Conservation (phyloP, 1,284 basidiomycete species). For the Ustilago hordei region DNA sequence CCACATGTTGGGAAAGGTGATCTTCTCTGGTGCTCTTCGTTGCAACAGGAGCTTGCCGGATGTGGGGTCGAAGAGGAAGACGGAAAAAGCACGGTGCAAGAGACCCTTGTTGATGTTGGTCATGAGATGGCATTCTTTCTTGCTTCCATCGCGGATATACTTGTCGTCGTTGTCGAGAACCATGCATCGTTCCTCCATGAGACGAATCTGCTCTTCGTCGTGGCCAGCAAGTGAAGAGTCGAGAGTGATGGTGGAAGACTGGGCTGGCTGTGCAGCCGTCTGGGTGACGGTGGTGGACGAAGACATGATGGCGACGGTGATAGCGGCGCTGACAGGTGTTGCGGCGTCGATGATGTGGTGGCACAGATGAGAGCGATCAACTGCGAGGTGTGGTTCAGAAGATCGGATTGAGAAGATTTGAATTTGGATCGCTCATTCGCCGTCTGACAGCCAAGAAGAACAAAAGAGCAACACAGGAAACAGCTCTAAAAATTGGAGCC, state of each 20-base stretch:
- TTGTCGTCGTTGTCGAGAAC: constrained; percentile 90
- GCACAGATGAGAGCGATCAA: not conserved
- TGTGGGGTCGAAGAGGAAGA: constrained; percentile 92
- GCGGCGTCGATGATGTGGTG: constrained; percentile 2
- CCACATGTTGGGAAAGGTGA: constrained; percentile 99
- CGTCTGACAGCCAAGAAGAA: not conserved
- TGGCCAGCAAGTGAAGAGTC: constrained; percentile 63
- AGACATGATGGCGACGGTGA: constrained; percentile 17
- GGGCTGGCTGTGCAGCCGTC: constrained; percentile 20
- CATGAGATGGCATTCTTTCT: constrained; percentile 99
- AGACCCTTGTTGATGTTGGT: constrained; percentile 94
- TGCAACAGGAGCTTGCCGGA: constrained; percentile 96
- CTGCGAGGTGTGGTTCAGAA: not conserved
- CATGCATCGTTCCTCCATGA: constrained; percentile 99
- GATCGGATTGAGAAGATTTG: constrained; percentile 9
- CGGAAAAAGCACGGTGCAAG: constrained; percentile 97
- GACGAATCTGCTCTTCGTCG: constrained; percentile 73
- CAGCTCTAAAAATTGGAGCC: constrained; percentile 4
- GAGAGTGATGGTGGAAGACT: constrained; percentile 32
- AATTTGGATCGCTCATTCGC: not conserved
- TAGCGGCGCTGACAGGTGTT: not conserved
- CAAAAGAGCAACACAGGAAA: constrained; percentile 6
- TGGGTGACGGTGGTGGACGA: constrained; percentile 33
- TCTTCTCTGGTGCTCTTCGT: constrained; percentile 95
- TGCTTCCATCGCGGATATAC: constrained; percentile 74